Evolutionary conservation across 179 eudicot species (phyloP), one percentile per base, ranked within the genome.

Genomic region (Patellifolia procumbens): DNA sequence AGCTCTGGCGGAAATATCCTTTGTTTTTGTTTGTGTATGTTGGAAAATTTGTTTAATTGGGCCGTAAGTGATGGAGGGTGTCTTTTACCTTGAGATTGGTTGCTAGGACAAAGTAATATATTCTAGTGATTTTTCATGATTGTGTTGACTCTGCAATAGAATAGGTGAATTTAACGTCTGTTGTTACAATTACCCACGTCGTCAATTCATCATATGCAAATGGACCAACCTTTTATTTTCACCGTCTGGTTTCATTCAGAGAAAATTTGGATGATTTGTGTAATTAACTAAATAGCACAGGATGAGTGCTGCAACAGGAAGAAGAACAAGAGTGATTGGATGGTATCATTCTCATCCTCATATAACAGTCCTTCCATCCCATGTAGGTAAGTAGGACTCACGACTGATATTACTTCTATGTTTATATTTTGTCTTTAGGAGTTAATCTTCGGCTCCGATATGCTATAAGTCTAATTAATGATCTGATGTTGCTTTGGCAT

Each of bases 321-420:
- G 89, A 83, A 93, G 91, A 51, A 95, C 99, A 31, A 85, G 99
- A 86, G 99, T 95, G 79, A 95, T 95, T 88, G 99, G 99, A 53
- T 95, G 99, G 99, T 95, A 95, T 81, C 99, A 95, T 78, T 95
- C 99, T 70, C 99, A 95, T 87, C 97, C 99, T 74, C 97, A 95
- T 76, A 95, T 95, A 58, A 95, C 99, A 13, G 99, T 95, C 49
- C 95, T 95, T 73, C 99, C 99, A 49, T 95, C 99, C 34, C 99
- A 95, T 88, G 99, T 95, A n/a, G 99, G 99, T 91, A 80, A 87
- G 97, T 79, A 56, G 51, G 51, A 58, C 55, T 49, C 55, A 32
- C 56, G 34, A 39, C 20, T 39, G 24, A 60, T 53, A 2, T 37
- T 42, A 31, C 52, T 42, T 51, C 51, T 19, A 37, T 20, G 20